phyloP scores from a whole-genome alignment of 2,329 filamentous ascomycete species.

The Xylaria sp. region DNA sequence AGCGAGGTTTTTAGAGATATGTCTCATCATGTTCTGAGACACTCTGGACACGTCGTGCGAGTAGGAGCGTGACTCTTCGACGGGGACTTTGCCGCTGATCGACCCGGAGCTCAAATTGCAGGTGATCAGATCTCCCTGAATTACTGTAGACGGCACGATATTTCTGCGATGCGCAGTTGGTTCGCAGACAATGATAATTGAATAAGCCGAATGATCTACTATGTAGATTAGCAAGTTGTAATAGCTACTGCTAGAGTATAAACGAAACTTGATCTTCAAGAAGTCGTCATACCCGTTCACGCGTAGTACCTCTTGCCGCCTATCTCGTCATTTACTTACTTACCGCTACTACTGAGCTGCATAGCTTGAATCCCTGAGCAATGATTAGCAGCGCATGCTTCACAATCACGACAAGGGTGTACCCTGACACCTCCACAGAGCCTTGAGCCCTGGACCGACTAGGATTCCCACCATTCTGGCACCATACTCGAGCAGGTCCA shows the following conservation, averaged over 20 bases:
- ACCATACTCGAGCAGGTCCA: slow-evolving; percentile 43
- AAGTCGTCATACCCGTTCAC: background rate
- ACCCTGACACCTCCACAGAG: slow-evolving; percentile 46
- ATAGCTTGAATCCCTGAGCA: slow-evolving; percentile 47
- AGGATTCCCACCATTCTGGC: slow-evolving; percentile 49
- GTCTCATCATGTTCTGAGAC: slow-evolving; percentile 45
- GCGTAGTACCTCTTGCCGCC: background rate
- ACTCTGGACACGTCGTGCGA: slow-evolving; percentile 22
- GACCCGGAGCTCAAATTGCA: slow-evolving; percentile 32
- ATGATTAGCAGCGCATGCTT: slow-evolving; percentile 48
- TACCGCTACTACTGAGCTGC: slow-evolving; percentile 34
- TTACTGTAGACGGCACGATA: slow-evolving; percentile 13
- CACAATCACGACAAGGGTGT: slow-evolving; percentile 45
- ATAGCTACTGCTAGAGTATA: slow-evolving; percentile 1
- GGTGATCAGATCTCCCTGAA: slow-evolving; percentile 27
- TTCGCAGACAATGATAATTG: slow-evolving; percentile 12
- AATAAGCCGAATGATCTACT: slow-evolving; percentile 15
- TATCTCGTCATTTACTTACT: slow-evolving; percentile 22
- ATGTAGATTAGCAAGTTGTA: background rate
- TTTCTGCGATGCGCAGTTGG: background rate
- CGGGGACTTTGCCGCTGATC: slow-evolving; percentile 47
- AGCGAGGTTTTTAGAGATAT: slow-evolving; percentile 37
- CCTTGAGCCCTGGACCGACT: slow-evolving; percentile 42
- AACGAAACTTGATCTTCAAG: slow-evolving; percentile 4
- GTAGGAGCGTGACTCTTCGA: slow-evolving; percentile 37